Conservation (phyloP, 2,329 filamentous ascomycete genomes). For the Ustilaginoidea virens region DNA sequence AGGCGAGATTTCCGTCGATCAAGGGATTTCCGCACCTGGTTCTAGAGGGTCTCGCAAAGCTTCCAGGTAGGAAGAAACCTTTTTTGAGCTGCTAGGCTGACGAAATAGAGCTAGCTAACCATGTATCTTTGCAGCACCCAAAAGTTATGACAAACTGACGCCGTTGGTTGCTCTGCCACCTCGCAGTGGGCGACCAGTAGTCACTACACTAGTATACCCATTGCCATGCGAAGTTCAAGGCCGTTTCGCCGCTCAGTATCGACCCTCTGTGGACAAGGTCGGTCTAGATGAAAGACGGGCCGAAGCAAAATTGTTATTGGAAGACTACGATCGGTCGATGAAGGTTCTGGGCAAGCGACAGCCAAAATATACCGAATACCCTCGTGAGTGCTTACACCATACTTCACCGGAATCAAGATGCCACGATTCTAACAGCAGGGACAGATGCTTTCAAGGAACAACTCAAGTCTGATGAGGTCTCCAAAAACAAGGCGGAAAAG, state of each 20-base stretch:
- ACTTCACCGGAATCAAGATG: background rate
- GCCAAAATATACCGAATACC: conserved; percentile 31
- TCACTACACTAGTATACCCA: conserved; percentile 22
- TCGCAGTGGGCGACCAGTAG: conserved; percentile 20
- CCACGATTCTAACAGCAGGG: background rate
- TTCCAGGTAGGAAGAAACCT: conserved; percentile 14
- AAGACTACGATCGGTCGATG: conserved; percentile 27
- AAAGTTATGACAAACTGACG: conserved; percentile 28
- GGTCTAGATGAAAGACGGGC: conserved; percentile 25
- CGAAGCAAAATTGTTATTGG: conserved; percentile 23
- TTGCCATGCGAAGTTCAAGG: conserved; percentile 30
- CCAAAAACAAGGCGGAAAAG: conserved; percentile 29
- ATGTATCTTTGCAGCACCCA: conserved; percentile 14
- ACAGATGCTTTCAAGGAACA: conserved; percentile 29
- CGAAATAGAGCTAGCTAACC: background rate
- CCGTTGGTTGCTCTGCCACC: conserved; percentile 26
- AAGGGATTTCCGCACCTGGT: conserved; percentile 23
- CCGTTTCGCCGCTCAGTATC: conserved; percentile 24
- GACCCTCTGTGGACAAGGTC: conserved; percentile 21
- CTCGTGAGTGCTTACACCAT: conserved; percentile 13
- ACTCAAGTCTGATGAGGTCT: conserved; percentile 28
- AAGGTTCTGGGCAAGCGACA: conserved; percentile 24
- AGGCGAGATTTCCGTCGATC: conserved; percentile 22
- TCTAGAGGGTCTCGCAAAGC: conserved; percentile 22
- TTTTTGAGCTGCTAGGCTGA: background rate